Percentiles rank a stretch among this genome's conserved stretches.
Evolutionary conservation across 192 early-diverging fungal genomes (phyloP).

Genomic region (Podila verticillata): DNA sequence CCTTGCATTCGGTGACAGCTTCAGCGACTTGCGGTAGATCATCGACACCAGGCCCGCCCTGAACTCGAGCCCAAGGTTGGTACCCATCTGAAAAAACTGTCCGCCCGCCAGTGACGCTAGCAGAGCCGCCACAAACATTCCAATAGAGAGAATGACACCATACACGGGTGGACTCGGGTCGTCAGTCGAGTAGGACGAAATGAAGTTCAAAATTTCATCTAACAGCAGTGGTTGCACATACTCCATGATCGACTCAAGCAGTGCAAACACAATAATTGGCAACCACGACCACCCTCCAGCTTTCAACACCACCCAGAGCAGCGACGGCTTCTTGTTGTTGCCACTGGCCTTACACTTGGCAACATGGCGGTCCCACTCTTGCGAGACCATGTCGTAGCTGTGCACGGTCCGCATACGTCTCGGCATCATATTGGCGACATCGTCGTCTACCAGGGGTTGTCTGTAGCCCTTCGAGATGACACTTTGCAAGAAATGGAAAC

Average conservation of each 20-base stretch:
- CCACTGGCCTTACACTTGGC: not conserved
- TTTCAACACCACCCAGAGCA: constrained; percentile 26
- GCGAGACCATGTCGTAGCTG: constrained; percentile 6
- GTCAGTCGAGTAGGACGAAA: constrained; percentile 33
- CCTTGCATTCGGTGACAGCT: constrained; percentile 32
- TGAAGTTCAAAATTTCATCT: constrained; percentile 38
- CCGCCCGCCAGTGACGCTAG: constrained; percentile 9
- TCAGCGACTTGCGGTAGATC: constrained; percentile 50
- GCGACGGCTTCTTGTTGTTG: constrained; percentile 18
- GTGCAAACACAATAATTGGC: constrained; percentile 15
- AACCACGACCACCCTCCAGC: constrained; percentile 32
- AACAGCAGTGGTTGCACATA: constrained; percentile 40
- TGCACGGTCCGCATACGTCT: constrained; percentile 3
- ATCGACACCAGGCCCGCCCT: constrained; percentile 40
- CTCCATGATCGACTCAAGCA: constrained; percentile 11
- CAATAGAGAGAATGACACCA: constrained; percentile 32
- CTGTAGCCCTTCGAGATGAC: constrained; percentile 33
- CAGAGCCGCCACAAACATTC: constrained; percentile 21
- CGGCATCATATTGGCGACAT: constrained; percentile 47
- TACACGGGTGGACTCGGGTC: constrained; percentile 4
- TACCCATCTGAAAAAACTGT: constrained; percentile 13
- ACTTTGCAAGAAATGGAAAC: constrained; percentile 41
- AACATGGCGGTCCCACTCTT: constrained; percentile 14
- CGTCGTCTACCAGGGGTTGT: constrained; percentile 11
- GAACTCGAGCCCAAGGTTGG: constrained; percentile 27